These are phyloP conservation scores for Lipomyces sp. DNA, from an alignment of 805 yeast species.

Conservation along the genomic window DNA sequence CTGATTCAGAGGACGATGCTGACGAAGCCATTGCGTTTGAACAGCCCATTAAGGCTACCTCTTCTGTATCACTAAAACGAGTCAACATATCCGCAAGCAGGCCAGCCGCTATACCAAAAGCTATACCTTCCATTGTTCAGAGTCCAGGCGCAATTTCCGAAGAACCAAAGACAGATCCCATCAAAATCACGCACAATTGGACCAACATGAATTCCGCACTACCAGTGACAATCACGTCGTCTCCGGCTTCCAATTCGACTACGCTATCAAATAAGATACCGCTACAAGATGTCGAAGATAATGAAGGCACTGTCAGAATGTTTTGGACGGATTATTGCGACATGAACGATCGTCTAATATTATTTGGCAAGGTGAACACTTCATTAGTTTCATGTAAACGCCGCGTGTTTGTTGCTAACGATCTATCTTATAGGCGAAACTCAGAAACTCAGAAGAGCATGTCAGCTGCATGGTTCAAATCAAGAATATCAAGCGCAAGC, in stretches of 20 bases:
- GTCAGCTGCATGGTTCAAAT: conserved; percentile 78
- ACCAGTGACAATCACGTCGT: conserved; percentile 13
- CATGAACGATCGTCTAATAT: conserved; percentile 59
- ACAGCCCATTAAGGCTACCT: conserved; percentile 6
- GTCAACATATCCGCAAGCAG: conserved; percentile 22
- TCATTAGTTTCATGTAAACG: background rate
- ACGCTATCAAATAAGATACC: conserved; percentile 29
- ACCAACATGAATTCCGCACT: conserved; percentile 13
- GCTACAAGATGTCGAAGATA: conserved; percentile 40
- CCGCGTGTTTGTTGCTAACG: too few relatives aligned
- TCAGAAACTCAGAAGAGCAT: conserved; percentile 48
- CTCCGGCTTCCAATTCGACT: conserved; percentile 8
- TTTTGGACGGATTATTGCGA: conserved; percentile 91
- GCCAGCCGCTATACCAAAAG: too few relatives aligned
- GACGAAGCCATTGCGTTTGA: conserved; percentile 25
- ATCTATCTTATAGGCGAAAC: conserved; percentile 34
- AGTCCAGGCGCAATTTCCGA: background rate
- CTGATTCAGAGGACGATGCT: too few relatives aligned
- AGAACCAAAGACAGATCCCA: background rate
- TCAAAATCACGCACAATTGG: conserved; percentile 12
- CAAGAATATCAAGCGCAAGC: conserved; percentile 62
- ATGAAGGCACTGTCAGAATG: conserved; percentile 58
- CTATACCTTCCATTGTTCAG: too few relatives aligned
- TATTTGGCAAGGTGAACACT: conserved; percentile 69
- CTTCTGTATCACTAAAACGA: background rate